Evolutionary conservation across 805 yeast species (phyloP).

Genomic region (Candida schatavii): DNA sequence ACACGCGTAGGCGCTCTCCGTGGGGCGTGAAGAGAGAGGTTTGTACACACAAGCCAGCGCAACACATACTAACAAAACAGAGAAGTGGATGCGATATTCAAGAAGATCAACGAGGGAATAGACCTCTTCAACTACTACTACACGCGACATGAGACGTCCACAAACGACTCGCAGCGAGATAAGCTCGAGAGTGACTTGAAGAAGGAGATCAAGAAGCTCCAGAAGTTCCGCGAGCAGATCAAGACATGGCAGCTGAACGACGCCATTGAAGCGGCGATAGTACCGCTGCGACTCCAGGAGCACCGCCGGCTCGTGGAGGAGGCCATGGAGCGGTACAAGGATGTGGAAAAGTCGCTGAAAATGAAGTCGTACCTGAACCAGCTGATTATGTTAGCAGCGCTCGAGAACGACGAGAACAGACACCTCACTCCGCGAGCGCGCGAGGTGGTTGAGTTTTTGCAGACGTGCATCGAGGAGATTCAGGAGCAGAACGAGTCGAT

Average conservation of each 20-base stretch:
- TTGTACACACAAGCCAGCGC: no score
- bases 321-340: slow-evolving; percentile 46
- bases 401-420: slow-evolving; percentile 24
- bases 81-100: slow-evolving; percentile 42
- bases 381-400: slow-evolving; percentile 42
- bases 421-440: slow-evolving; percentile 30
- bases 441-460: slow-evolving; percentile 32
- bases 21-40: no score
- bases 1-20: no score
- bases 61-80: no score
- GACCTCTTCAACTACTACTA: slow-evolving; percentile 44
- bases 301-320: slow-evolving; percentile 40
- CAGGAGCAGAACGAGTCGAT: slow-evolving; percentile 33
- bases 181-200: slow-evolving; percentile 43
- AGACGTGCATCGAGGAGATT: slow-evolving; percentile 28
- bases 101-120: slow-evolving; percentile 44
- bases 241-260: slow-evolving; percentile 44
- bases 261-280: slow-evolving; percentile 23
- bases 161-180: slow-evolving; percentile 42
- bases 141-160: slow-evolving; percentile 39
- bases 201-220: slow-evolving; percentile 44
- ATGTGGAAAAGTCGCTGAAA: slow-evolving; percentile 41
- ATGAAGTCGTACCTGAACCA: slow-evolving; percentile 45
- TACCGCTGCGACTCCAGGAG: slow-evolving; percentile 30
- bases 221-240: slow-evolving; percentile 45